Conservation (phyloP, 257 asterid species). For the Solanum raphanifolium region DNA sequence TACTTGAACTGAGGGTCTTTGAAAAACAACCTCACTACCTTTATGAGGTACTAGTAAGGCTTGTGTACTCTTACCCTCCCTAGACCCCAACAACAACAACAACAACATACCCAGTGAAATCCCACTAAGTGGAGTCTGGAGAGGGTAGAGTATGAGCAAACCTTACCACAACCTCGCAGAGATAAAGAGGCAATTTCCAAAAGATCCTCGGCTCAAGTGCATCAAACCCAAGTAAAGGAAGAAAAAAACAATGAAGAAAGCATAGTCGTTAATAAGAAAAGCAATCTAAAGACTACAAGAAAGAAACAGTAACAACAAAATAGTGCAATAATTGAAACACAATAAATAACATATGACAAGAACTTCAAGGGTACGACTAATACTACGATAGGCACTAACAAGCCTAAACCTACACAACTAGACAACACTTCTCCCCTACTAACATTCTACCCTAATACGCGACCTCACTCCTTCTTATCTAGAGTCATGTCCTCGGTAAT, state of each 20-base stretch:
- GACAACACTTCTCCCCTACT: neutral
- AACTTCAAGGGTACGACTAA: neutral
- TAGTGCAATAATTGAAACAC: neutral
- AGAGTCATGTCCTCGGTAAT: neutral
- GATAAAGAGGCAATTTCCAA: neutral
- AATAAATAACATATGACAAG: neutral
- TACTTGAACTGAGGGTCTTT: neutral
- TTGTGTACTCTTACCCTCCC: neutral
- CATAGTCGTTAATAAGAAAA: neutral
- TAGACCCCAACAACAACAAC: neutral
- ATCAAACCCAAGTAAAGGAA: neutral
- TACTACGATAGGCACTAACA: neutral
- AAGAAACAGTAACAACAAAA: neutral
- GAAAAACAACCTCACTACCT: neutral
- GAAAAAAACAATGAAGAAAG: neutral
- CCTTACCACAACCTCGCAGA: neutral
- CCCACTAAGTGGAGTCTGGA: neutral
- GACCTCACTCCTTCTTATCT: neutral
- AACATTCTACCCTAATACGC: neutral
- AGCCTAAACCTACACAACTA: neutral
- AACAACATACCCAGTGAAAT: neutral
- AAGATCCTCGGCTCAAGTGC: neutral
- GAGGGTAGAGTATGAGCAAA: neutral
- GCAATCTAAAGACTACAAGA: neutral
- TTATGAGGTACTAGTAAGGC: neutral